Percentiles rank a stretch among this genome's conserved stretches.
phyloP scores from a whole-genome alignment of 805 yeast genomes.

The Nakazawaea ishiwadae region DNA sequence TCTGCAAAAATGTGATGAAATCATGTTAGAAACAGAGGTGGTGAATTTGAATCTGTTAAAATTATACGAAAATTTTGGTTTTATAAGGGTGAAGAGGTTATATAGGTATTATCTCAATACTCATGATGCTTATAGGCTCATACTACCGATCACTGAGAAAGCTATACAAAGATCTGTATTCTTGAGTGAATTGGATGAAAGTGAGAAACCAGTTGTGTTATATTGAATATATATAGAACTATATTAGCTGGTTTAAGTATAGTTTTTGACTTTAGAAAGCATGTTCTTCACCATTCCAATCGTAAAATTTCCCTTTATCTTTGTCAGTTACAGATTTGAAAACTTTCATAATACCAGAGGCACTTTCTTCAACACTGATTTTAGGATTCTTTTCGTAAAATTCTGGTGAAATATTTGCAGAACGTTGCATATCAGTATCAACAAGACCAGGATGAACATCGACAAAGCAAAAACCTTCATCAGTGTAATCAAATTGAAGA shows the following conservation, averaged over 20 bases:
- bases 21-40: conserved; percentile 91
- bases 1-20: conserved; percentile 72
- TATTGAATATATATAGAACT: neutral
- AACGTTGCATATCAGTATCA: conserved; percentile 30
- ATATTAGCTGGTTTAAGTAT: neutral
- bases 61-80: conserved; percentile 34
- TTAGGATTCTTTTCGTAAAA: conserved; percentile 13
- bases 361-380: neutral
- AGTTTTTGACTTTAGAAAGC: neutral
- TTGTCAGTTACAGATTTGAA: neutral
- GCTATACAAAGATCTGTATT: conserved; percentile 54
- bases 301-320: neutral
- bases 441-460: conserved; percentile 26
- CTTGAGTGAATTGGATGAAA: conserved; percentile 17
- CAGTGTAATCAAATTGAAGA: conserved; percentile 21
- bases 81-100: conserved; percentile 45
- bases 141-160: conserved; percentile 70
- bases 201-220: conserved; percentile 4
- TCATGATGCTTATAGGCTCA: conserved; percentile 87
- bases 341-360: neutral
- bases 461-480: conserved; percentile 23
- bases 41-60: conserved; percentile 43
- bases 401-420: too few relatives aligned
- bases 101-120: conserved; percentile 86
- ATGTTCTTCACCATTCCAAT: neutral